Conservation (phyloP, 2,329 filamentous ascomycete species). For the Cryphonectria japonica region DNA sequence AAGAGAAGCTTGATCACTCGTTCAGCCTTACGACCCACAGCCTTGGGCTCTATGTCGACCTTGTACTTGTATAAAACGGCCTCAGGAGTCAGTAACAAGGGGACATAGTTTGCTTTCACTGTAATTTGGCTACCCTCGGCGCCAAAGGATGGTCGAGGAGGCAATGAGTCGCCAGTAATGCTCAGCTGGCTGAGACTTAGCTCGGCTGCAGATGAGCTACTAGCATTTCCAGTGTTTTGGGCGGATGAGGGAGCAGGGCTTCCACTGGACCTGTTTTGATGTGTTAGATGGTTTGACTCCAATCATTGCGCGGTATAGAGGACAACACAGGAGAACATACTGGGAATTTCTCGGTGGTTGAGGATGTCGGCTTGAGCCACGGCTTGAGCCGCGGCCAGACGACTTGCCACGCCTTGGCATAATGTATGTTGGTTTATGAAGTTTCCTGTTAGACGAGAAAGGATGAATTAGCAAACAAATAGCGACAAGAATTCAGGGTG, state of each 20-base stretch:
- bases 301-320: too few relatives aligned
- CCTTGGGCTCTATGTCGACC: neutral
- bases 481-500: neutral
- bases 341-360: neutral
- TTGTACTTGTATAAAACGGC: neutral
- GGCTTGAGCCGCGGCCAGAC: neutral
- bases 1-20: slow-evolving; percentile 18
- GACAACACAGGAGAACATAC: too few relatives aligned
- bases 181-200: neutral
- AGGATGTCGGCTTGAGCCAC: too few relatives aligned
- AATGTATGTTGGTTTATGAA: neutral
- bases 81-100: neutral
- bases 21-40: neutral
- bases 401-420: neutral
- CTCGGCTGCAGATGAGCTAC: neutral
- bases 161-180: neutral
- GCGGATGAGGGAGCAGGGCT: neutral
- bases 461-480: neutral
- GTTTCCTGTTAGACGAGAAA: neutral
- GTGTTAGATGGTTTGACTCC: too few relatives aligned
- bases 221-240: neutral
- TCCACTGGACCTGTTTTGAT: neutral
- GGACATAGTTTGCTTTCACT: neutral
- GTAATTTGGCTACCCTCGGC: neutral
- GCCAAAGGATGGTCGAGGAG: neutral